Conservation (phyloP, 768 basidiomycete species). For the Boletus rubropictus region DNA sequence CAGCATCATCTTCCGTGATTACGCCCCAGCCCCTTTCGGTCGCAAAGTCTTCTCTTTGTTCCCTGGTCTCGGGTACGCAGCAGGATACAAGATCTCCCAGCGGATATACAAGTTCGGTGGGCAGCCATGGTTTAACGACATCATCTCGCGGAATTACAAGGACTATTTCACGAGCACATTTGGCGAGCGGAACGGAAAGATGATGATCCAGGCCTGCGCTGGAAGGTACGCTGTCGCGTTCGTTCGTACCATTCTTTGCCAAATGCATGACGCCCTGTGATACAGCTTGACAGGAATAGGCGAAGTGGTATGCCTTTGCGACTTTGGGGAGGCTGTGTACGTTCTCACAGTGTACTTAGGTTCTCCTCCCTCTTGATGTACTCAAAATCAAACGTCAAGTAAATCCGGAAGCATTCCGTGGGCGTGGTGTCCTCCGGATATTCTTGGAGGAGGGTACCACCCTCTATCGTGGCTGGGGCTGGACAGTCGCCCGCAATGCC, state of each 20-base stretch:
- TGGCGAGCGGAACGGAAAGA: constrained; percentile 92
- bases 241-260: neutral
- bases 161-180: constrained; percentile 75
- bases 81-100: constrained; percentile 94
- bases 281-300: constrained; percentile 73
- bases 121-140: constrained; percentile 95
- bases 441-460: constrained; percentile 87
- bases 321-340: neutral
- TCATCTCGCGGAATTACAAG: constrained; percentile 79
- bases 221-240: constrained; percentile 59
- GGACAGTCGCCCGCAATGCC: constrained; percentile 97
- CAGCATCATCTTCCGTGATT: constrained; percentile 82
- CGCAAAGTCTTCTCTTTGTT: constrained; percentile 87
- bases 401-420: constrained; percentile 97
- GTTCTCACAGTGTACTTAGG: constrained; percentile 34
- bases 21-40: constrained; percentile 60
- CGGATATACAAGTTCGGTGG: constrained; percentile 98
- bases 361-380: constrained; percentile 92
- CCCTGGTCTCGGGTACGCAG: constrained; percentile 96
- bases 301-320: constrained; percentile 71
- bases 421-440: constrained; percentile 84
- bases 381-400: constrained; percentile 99
- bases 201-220: constrained; percentile 92
- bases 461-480: constrained; percentile 96
- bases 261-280: constrained; percentile 1